phyloP scores from a whole-genome alignment of 2,329 filamentous ascomycete genomes.

The Trichoderma hamatum region DNA sequence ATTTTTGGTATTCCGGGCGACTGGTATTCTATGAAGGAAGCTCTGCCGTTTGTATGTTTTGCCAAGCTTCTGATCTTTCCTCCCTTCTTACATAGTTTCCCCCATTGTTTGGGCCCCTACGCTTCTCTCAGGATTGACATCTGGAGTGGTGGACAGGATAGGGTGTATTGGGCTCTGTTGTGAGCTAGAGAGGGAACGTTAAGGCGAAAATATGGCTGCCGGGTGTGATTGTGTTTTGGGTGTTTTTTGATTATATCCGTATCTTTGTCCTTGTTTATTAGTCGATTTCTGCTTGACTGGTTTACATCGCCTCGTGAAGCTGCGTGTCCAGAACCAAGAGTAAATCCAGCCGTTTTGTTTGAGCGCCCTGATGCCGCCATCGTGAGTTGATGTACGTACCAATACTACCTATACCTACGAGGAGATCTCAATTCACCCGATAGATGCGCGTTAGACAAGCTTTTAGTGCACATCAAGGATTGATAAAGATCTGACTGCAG shows the following conservation, averaged over 20 bases:
- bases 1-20: constrained; percentile 8
- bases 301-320: neutral
- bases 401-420: neutral
- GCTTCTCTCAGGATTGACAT: neutral
- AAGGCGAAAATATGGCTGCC: constrained; percentile 10
- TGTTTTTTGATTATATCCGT: neutral
- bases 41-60: constrained; percentile 16
- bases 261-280: neutral
- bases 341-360: neutral
- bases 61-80: neutral
- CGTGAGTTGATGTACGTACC: neutral
- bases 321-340: neutral
- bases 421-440: neutral
- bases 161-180: constrained; percentile 6
- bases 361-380: neutral
- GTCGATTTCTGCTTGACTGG: neutral
- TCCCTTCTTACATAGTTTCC: constrained; percentile 9
- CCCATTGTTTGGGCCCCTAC: neutral
- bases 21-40: constrained; percentile 21
- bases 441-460: neutral
- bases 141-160: constrained; percentile 15
- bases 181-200: constrained; percentile 3
- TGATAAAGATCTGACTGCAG: constrained; percentile 23
- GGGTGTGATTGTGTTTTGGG: constrained; percentile 6
- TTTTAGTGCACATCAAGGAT: neutral